phyloP scores from a whole-genome alignment of 2,329 filamentous ascomycete genomes.

The Trichoderma aggressivum region DNA sequence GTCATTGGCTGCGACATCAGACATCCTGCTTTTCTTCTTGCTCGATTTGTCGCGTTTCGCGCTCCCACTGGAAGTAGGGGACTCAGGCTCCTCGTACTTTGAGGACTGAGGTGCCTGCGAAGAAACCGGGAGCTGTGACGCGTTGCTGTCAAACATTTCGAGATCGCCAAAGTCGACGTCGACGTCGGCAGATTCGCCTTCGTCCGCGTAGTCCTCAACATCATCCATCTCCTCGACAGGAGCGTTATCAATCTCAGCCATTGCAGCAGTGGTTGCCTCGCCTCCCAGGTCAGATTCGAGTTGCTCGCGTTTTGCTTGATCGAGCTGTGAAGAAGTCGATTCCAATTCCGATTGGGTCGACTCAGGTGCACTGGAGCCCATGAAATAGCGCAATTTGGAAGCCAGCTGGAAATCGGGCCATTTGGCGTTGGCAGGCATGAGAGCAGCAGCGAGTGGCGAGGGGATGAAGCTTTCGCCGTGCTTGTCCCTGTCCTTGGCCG shows the following conservation, averaged over 20 bases:
- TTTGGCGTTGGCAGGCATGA: slow-evolving; percentile 32
- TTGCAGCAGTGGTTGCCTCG: slow-evolving; percentile 19
- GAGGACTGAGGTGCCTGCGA: slow-evolving; percentile 33
- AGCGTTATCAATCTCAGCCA: slow-evolving; percentile 26
- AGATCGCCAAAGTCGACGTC: slow-evolving; percentile 36
- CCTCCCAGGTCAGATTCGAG: slow-evolving; percentile 16
- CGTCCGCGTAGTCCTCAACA: slow-evolving; percentile 27
- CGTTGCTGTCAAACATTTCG: slow-evolving; percentile 40
- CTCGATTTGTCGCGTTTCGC: slow-evolving; percentile 34
- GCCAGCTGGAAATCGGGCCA: slow-evolving; percentile 35
- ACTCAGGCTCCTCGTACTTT: slow-evolving; percentile 27
- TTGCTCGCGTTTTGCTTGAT: slow-evolving; percentile 16
- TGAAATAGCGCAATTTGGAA: slow-evolving; percentile 30
- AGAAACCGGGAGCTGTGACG: slow-evolving; percentile 30
- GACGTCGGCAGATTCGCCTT: slow-evolving; percentile 23
- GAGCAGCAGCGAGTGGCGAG: slow-evolving; percentile 17
- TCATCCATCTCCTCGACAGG: slow-evolving; percentile 27
- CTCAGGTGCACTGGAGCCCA: slow-evolving; percentile 29
- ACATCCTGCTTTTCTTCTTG: slow-evolving; percentile 27
- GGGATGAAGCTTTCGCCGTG: neutral
- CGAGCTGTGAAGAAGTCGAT: slow-evolving; percentile 17
- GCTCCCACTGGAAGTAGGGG: slow-evolving; percentile 25
- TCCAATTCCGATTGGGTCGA: slow-evolving; percentile 23
- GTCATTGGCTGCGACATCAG: slow-evolving; percentile 18
- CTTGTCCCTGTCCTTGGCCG: neutral